A percentile compares a stretch with the other conserved stretches of the same genome.
Evolutionary conservation across 768 basidiomycete species (phyloP).

Genomic region (Mycena vulgaris): DNA sequence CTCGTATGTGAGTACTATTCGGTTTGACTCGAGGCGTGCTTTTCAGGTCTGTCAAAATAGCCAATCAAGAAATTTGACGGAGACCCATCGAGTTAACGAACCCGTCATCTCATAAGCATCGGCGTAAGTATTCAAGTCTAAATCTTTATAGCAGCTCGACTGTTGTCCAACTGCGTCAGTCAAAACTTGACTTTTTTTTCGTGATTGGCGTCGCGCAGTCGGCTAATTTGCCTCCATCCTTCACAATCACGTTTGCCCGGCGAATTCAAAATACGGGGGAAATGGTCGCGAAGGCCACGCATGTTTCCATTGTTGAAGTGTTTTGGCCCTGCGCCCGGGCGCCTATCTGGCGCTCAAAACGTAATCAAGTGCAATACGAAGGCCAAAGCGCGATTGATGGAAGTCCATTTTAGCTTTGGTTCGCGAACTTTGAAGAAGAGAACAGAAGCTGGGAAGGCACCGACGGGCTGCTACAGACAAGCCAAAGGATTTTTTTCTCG

Average conservation of each 20-base stretch:
- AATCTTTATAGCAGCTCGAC: too few relatives aligned
- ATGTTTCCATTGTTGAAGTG: too few relatives aligned
- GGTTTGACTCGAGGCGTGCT: too few relatives aligned
- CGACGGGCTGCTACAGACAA: background rate
- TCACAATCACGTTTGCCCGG: too few relatives aligned
- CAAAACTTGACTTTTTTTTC: constrained; percentile 22
- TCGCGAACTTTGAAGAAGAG: background rate
- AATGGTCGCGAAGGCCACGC: constrained; percentile 19
- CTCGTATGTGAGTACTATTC: too few relatives aligned
- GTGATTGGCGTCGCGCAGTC: constrained; percentile 19
- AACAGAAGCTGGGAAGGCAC: background rate
- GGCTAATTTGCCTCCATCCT: constrained; percentile 24
- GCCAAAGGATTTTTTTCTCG: background rate
- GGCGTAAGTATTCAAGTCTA: too few relatives aligned
- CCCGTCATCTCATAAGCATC: too few relatives aligned
- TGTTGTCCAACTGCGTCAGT: too few relatives aligned
- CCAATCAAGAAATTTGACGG: too few relatives aligned
- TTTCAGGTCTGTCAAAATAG: too few relatives aligned
- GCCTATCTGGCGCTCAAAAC: background rate
- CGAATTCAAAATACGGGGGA: constrained; percentile 13
- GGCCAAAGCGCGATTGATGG: constrained; percentile 33
- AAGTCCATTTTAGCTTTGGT: constrained; percentile 18
- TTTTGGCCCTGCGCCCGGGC: background rate
- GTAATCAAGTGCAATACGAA: background rate
- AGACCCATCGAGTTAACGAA: too few relatives aligned